These are phyloP conservation scores for Fomitopsis palustris DNA, from an alignment of 1,284 basidiomycete genomes.

Conservation along the genomic window DNA sequence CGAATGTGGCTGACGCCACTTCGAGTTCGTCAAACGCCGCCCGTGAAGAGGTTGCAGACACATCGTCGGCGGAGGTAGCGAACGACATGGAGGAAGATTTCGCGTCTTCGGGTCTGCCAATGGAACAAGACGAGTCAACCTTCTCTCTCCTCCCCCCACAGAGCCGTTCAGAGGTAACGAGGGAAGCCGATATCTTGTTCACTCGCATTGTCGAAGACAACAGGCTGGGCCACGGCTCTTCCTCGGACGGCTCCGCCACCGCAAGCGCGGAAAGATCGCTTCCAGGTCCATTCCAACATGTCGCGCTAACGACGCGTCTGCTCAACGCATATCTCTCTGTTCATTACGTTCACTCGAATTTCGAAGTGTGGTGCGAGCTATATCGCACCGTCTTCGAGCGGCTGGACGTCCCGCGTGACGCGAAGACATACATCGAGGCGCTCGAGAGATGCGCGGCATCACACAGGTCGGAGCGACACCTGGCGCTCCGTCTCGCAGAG, in stretches of 20 bases:
- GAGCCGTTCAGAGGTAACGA: conserved; percentile 68
- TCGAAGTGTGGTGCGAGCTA: conserved; percentile 44
- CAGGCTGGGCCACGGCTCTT: conserved; percentile 10
- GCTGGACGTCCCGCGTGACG: conserved; percentile 43
- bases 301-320: conserved; percentile 59
- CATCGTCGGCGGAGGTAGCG: not conserved
- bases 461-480: conserved; percentile 41
- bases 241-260: not conserved
- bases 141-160: conserved; percentile 72
- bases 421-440: conserved; percentile 58
- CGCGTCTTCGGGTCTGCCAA: conserved; percentile 2
- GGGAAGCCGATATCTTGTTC: conserved; percentile 73
- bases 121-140: not conserved
- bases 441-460: conserved; percentile 62
- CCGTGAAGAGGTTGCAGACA: not conserved
- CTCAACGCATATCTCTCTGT: conserved; percentile 85
- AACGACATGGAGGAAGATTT: not conserved
- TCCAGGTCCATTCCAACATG: conserved; percentile 47
- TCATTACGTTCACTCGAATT: conserved; percentile 58
- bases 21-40: not conserved
- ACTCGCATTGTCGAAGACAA: conserved; percentile 59
- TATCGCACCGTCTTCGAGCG: conserved; percentile 48
- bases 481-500: conserved; percentile 47
- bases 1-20: not conserved
- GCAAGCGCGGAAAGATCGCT: conserved; percentile 13